Conservation (phyloP, 345 rosid genomes). For the Rhizophora mangle region DNA sequence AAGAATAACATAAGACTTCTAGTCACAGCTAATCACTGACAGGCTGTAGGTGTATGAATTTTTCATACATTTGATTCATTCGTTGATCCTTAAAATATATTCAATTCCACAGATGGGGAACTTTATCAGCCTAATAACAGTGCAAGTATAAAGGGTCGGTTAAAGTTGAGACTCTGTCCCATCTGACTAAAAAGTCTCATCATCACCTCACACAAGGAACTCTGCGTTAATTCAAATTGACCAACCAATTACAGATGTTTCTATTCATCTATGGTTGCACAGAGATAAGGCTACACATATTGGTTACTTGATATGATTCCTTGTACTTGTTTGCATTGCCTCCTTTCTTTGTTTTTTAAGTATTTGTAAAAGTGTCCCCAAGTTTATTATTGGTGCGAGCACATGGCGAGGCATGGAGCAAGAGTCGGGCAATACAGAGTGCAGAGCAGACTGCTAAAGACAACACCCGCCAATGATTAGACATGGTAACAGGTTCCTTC, state of each 20-base stretch:
- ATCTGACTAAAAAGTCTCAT: no score
- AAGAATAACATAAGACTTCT: not conserved
- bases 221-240: not conserved
- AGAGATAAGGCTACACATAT: not conserved
- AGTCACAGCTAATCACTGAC: not conserved
- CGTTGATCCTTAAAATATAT: not conserved
- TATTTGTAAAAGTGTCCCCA: not conserved
- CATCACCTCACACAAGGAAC: no score
- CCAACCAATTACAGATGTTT: no score
- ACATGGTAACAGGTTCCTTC: conserved; percentile 23
- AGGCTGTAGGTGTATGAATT: conserved; percentile 2
- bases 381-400: conserved; percentile 13
- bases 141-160: no score
- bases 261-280: no score
- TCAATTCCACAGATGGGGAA: not conserved
- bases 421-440: conserved; percentile 9
- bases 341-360: not conserved
- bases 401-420: conserved; percentile 37
- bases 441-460: conserved; percentile 14
- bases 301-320: not conserved
- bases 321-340: not conserved
- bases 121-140: no score
- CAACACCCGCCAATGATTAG: conserved; percentile 43
- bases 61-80: not conserved
- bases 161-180: no score